Conservation (phyloP, 2,329 filamentous ascomycete genomes). For the Coleophoma cylindrospora region DNA sequence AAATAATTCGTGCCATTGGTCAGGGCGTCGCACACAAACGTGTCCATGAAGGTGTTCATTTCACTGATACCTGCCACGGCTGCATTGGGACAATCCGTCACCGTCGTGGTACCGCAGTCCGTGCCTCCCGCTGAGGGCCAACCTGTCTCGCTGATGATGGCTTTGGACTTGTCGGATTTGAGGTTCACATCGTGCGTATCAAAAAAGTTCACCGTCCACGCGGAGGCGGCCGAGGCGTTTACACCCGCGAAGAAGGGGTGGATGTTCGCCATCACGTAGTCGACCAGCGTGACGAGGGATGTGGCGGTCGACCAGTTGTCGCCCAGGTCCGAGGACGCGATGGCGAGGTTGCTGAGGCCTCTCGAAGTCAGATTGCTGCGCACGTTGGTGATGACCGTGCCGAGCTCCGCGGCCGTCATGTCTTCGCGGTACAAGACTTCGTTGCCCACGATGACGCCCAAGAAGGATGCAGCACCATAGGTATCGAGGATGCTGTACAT, state of each 20-base stretch:
- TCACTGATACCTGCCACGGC: slow-evolving; percentile 74
- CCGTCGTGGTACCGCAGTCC: slow-evolving; percentile 57
- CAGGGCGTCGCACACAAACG: slow-evolving; percentile 79
- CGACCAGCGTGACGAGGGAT: slow-evolving; percentile 63
- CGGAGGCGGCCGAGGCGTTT: slow-evolving; percentile 59
- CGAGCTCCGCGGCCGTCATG: slow-evolving; percentile 61
- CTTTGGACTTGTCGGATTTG: slow-evolving; percentile 55
- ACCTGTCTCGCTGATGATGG: slow-evolving; percentile 85
- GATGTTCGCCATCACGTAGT: slow-evolving; percentile 94
- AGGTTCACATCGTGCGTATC: slow-evolving; percentile 59
- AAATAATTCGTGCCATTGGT: slow-evolving; percentile 87
- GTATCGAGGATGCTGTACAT: slow-evolving; percentile 79
- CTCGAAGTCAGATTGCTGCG: slow-evolving; percentile 65
- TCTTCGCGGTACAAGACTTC: slow-evolving; percentile 74
- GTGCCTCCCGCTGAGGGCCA: slow-evolving; percentile 85
- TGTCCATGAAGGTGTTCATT: slow-evolving; percentile 80
- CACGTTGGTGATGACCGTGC: slow-evolving; percentile 60
- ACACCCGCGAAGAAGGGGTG: slow-evolving; percentile 93
- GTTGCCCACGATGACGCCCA: slow-evolving; percentile 77
- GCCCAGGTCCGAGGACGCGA: slow-evolving; percentile 85
- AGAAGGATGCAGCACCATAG: slow-evolving; percentile 66
- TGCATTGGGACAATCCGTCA: slow-evolving; percentile 50
- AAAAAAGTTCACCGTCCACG: slow-evolving; percentile 86
- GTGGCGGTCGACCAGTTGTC: slow-evolving; percentile 71
- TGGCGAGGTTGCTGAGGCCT: slow-evolving; percentile 59